phyloP scores from a whole-genome alignment of 2,329 filamentous ascomycete species.

The Aureobasidium leucospermi region DNA sequence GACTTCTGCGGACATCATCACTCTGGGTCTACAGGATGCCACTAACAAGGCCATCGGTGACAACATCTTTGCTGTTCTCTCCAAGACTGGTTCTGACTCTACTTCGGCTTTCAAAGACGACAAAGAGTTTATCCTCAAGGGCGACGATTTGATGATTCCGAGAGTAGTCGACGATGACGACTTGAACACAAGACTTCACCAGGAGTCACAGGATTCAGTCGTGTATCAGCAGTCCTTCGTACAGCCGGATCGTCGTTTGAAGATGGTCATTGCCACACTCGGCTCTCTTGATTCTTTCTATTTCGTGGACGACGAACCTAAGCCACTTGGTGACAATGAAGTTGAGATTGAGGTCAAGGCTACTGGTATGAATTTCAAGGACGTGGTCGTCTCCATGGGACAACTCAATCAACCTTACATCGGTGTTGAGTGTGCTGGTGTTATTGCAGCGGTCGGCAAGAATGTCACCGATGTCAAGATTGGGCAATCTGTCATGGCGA shows the following conservation, averaged over 20 bases:
- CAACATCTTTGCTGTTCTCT: neutral
- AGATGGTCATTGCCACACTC: neutral
- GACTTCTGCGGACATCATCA: constrained; percentile 2
- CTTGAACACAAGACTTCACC: neutral
- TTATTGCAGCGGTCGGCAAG: constrained; percentile 1
- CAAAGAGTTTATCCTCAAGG: neutral
- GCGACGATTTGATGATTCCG: neutral
- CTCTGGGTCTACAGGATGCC: neutral
- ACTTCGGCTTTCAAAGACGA: neutral
- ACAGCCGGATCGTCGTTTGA: constrained; percentile 4
- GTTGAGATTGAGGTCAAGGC: constrained; percentile 18
- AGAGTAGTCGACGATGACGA: neutral
- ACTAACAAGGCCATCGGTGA: neutral
- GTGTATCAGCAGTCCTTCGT: constrained; percentile 1
- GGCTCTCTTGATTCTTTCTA: constrained; percentile 10
- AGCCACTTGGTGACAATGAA: constrained; percentile 11
- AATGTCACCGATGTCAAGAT: neutral
- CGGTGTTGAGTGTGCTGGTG: constrained; percentile 12
- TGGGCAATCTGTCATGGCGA: constrained; percentile 6
- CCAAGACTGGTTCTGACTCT: neutral
- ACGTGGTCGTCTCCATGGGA: constrained; percentile 15
- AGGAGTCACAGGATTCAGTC: neutral
- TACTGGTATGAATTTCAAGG: constrained; percentile 18
- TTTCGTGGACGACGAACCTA: constrained; percentile 6
- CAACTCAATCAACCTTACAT: constrained; percentile 5